Base-by-base conservation (phyloP, 352 stramenopile genomes). In the Phytopythium oedochilum region DNA sequence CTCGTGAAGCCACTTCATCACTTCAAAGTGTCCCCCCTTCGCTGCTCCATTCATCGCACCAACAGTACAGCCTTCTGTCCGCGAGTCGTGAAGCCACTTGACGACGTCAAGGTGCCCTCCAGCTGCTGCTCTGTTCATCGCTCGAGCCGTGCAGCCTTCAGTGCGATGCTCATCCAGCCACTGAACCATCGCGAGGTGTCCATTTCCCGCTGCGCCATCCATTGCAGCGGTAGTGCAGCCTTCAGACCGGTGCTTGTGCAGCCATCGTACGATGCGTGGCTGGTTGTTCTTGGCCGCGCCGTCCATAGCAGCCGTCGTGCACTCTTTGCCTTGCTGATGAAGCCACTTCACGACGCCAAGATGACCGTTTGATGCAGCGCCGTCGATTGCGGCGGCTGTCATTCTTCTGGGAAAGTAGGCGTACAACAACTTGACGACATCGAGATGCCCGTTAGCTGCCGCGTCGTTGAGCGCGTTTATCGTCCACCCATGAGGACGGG, bases 71-170 rank as follows among this genome's bases (percentile, higher is more conserved):
- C 38, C 51, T n/a, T 50, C 39, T 1, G 8, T 35, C 29, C 39
- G 5, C 15, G 62, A 58, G 7, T 38, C 18, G 9, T 61, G 64
- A 20, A 76, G 49, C 53, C 65, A 79, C 46, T 63, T 40, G 12
- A 79, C 20, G 26, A 74, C 59, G 26, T 73, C 29, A 14, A 78
- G 69, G 67, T 79, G 64, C 3, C 64, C 64, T 0, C 55, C 55
- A 10, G 56, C 59, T 46, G 70, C 67, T 17, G 70, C 70, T 6
- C 60, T 60, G 55, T 76, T 60, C 64, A 76, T 79, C 29, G 70
- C 70, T n/a, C 22, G 40, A 17, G 56, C 55, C 7, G 63, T 73
- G 42, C 70, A 78, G 14, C 67, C 67, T 55, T 75, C 70, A 14
- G 45, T 50, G 20, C 59, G 55, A 39, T 70, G 46, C 0, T 40